A percentile compares a stretch with the other conserved stretches of the same genome.
These are phyloP conservation scores for Candida golubevii DNA, from an alignment of 805 yeast genomes.

Conservation along the genomic window DNA sequence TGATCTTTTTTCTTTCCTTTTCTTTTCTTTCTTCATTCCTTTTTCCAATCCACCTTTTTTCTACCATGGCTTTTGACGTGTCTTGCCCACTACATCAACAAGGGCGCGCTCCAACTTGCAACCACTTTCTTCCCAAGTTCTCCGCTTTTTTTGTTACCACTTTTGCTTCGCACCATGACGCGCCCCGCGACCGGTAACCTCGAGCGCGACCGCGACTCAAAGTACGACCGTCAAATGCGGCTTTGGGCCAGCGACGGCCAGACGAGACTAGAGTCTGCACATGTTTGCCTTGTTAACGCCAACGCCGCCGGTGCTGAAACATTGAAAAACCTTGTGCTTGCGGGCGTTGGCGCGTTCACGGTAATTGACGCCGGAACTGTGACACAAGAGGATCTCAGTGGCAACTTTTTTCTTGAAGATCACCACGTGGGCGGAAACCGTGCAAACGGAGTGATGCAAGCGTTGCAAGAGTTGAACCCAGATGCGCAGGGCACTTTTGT, in stretches of 20 bases:
- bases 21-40: too few species aligned
- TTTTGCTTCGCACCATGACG: not conserved
- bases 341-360: conserved; percentile 63
- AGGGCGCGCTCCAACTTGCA: too few species aligned
- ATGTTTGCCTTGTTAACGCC: conserved; percentile 58
- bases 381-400: conserved; percentile 40
- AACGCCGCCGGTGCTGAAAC: conserved; percentile 60
- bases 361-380: conserved; percentile 49
- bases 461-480: conserved; percentile 55
- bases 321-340: conserved; percentile 72
- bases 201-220: conserved; percentile 15
- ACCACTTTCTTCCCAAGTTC: not conserved
- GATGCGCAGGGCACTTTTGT: conserved; percentile 44
- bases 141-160: not conserved
- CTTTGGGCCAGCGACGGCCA: conserved; percentile 87
- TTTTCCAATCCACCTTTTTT: too few species aligned
- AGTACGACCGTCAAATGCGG: conserved; percentile 84
- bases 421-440: conserved; percentile 40
- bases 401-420: conserved; percentile 58
- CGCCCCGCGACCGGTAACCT: not conserved
- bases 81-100: too few species aligned
- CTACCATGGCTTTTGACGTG: too few species aligned
- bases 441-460: conserved; percentile 36
- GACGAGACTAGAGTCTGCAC: conserved; percentile 47
- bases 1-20: too few species aligned